Conservation (phyloP, 495 filamentous ascomycete species). For the Cercophora newfieldiana region DNA sequence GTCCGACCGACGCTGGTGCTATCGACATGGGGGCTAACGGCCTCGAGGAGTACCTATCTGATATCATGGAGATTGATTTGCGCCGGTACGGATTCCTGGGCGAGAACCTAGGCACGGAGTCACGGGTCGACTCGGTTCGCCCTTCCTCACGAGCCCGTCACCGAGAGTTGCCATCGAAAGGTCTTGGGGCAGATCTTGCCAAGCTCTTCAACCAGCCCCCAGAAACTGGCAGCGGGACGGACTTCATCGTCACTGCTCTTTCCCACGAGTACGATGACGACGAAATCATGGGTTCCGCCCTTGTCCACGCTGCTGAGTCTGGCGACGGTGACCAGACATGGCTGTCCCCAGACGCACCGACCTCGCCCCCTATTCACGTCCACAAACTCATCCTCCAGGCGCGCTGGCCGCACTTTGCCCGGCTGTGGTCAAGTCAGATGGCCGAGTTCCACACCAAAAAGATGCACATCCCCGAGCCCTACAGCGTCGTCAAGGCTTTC, state of each 20-base stretch:
- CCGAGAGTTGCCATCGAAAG: conserved; percentile 54
- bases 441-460: conserved; percentile 92
- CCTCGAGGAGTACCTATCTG: conserved; percentile 85
- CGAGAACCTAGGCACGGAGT: conserved; percentile 66
- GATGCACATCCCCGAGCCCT: conserved; percentile 97
- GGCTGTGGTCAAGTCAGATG: conserved; percentile 90
- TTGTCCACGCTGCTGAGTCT: conserved; percentile 39
- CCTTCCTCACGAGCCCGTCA: conserved; percentile 42
- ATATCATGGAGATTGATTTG: conserved; percentile 89
- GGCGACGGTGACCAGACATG: conserved; percentile 55
- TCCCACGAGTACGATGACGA: conserved; percentile 64
- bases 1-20: conserved; percentile 63
- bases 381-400: conserved; percentile 91
- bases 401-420: conserved; percentile 93
- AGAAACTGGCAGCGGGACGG: conserved; percentile 75
- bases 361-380: conserved; percentile 86
- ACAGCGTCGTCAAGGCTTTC: conserved; percentile 90
- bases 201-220: conserved; percentile 80
- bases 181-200: conserved; percentile 78
- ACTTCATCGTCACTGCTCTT: conserved; percentile 83
- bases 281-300: conserved; percentile 54
- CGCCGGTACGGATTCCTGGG: conserved; percentile 81
- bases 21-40: conserved; percentile 55
- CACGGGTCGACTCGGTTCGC: conserved; percentile 56
- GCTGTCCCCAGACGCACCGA: conserved; percentile 61